Percentiles rank a stretch among this genome's conserved stretches.
phyloP scores from a whole-genome alignment of 2,329 filamentous ascomycete genomes.

The Penicillium sp. region DNA sequence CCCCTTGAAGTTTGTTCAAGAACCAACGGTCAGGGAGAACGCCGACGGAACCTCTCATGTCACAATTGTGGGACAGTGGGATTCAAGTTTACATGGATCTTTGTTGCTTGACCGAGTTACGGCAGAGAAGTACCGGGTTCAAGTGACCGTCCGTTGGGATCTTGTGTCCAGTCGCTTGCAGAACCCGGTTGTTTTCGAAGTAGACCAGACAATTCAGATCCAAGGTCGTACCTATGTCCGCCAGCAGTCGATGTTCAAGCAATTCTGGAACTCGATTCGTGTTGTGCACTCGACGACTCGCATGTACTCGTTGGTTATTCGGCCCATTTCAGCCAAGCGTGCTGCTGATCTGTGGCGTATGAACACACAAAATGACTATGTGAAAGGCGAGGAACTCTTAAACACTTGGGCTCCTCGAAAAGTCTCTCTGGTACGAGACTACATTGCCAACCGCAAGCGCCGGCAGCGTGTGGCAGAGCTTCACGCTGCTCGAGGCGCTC shows the following conservation, averaged over 20 bases:
- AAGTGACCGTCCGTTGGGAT: conserved; percentile 84
- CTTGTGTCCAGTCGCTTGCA: conserved; percentile 78
- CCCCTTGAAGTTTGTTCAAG: conserved; percentile 70
- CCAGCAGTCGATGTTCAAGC: conserved; percentile 81
- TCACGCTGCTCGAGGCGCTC: conserved; percentile 58
- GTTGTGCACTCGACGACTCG: conserved; percentile 84
- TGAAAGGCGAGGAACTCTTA: conserved; percentile 90
- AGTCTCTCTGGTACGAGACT: conserved; percentile 88
- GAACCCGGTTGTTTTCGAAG: conserved; percentile 83
- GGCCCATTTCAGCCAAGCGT: conserved; percentile 84
- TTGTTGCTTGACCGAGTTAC: conserved; percentile 92
- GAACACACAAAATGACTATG: conserved; percentile 91
- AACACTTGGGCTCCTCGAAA: conserved; percentile 84
- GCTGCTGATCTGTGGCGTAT: conserved; percentile 94
- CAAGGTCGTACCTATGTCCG: conserved; percentile 80
- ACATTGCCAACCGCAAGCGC: conserved; percentile 71
- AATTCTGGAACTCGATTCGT: conserved; percentile 79
- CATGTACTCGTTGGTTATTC: conserved; percentile 82
- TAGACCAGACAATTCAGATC: conserved; percentile 80
- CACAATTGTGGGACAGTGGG: conserved; percentile 89
- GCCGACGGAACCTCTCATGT: conserved; percentile 87
- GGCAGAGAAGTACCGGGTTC: conserved; percentile 87
- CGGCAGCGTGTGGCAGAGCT: conserved; percentile 75
- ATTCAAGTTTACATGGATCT: conserved; percentile 88
- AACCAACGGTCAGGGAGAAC: conserved; percentile 78